A percentile compares a stretch with the other conserved stretches of the same genome.
phyloP scores from a whole-genome alignment of 768 basidiomycete species.

The Exsudoporus frostii region DNA sequence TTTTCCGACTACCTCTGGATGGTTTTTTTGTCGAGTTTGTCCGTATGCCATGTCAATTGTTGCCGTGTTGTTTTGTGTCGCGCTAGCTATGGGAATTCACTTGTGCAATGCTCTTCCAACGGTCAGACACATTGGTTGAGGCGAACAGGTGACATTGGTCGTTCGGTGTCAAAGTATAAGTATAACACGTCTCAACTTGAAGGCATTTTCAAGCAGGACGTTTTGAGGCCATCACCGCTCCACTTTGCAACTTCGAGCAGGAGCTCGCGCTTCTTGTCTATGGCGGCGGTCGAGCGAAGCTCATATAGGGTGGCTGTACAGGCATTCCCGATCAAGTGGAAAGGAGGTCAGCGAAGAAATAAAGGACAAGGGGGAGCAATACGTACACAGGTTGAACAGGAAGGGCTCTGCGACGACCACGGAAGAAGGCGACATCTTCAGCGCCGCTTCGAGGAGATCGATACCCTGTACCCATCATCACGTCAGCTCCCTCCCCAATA shows the following conservation, averaged over 20 bases:
- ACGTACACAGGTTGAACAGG: slow-evolving; percentile 79
- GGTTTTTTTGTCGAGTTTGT: slow-evolving; percentile 14
- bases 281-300: slow-evolving; percentile 66
- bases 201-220: slow-evolving; percentile 78
- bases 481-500: neutral
- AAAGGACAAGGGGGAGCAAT: neutral
- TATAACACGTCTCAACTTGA: slow-evolving; percentile 36
- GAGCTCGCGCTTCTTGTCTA: slow-evolving; percentile 73
- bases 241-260: slow-evolving; percentile 77
- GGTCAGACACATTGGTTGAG: neutral
- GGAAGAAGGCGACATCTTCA: slow-evolving; percentile 63
- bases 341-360: neutral
- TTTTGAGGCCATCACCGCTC: slow-evolving; percentile 81
- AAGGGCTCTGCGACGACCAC: slow-evolving; percentile 79
- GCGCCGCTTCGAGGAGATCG: slow-evolving; percentile 58
- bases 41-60: slow-evolving; percentile 22
- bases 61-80: slow-evolving; percentile 24
- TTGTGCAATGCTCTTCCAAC: slow-evolving; percentile 6
- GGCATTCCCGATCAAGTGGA: neutral
- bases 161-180: too few relatives aligned
- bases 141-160: neutral
- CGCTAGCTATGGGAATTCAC: slow-evolving; percentile 22
- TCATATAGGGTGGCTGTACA: slow-evolving; percentile 74
- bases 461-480: slow-evolving; percentile 51
- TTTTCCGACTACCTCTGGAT: neutral